A percentile compares a stretch with the other conserved stretches of the same genome.
Conservation (phyloP, 331 rosid species). For the Cydonia oblonga region DNA sequence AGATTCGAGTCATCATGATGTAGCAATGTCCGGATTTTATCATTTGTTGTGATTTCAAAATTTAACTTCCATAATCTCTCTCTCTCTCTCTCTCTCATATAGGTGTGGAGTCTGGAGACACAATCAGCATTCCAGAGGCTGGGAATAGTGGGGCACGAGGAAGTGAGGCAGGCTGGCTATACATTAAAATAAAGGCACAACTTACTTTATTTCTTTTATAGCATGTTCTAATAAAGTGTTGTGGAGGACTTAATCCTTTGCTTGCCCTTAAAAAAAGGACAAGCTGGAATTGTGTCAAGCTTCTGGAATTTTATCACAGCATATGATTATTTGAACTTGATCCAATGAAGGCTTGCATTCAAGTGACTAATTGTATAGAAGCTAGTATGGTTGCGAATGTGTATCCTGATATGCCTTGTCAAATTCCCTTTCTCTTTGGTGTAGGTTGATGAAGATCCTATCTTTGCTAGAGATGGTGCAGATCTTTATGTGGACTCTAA, state of each 20-base stretch:
- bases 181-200: slow-evolving; percentile 59
- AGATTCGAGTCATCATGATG: not conserved
- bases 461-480: slow-evolving; percentile 77
- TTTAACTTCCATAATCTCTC: not conserved
- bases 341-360: not conserved
- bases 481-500: slow-evolving; percentile 80
- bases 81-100: not conserved
- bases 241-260: not conserved
- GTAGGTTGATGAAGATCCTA: slow-evolving; percentile 74
- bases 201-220: not conserved
- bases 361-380: not conserved
- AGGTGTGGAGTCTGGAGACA: slow-evolving; percentile 93
- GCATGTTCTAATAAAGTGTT: not conserved
- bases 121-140: slow-evolving; percentile 87
- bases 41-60: not conserved
- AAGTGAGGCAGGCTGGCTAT: slow-evolving; percentile 57
- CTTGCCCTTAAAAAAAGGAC: not conserved
- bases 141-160: slow-evolving; percentile 70
- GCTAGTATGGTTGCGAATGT: not conserved
- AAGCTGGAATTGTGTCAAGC: not conserved
- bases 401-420: not conserved
- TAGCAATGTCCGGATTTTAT: not conserved
- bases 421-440: slow-evolving; percentile 11
- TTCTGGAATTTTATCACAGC: not conserved
- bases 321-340: not conserved